These are phyloP conservation scores for Aciculosporium take DNA, from an alignment of 2,329 filamentous ascomycete genomes.

Conservation along the genomic window DNA sequence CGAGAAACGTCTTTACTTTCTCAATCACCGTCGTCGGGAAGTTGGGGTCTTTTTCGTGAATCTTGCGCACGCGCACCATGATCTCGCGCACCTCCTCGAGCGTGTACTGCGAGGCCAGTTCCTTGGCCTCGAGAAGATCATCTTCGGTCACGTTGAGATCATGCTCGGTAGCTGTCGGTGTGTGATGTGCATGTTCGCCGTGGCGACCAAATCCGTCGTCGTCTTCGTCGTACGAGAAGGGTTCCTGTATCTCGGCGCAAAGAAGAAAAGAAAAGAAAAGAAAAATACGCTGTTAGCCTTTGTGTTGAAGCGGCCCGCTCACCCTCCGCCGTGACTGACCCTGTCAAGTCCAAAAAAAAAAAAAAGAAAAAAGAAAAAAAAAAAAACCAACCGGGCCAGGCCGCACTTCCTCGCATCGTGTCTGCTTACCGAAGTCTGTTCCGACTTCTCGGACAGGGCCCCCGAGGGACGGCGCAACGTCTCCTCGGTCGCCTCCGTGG, in stretches of 20 bases:
- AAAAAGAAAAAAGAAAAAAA: not conserved
- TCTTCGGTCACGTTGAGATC: conserved; percentile 32
- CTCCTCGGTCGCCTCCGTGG: conserved; percentile 10
- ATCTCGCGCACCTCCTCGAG: conserved; percentile 29
- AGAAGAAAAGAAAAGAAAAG: too few species aligned
- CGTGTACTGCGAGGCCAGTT: conserved; percentile 26
- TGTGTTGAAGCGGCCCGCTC: too few species aligned
- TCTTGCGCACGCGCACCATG: conserved; percentile 25
- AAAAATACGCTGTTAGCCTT: too few species aligned
- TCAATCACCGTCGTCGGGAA: conserved; percentile 25
- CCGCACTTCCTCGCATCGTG: too few species aligned
- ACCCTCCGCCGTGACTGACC: too few species aligned
- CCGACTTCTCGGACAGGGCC: conserved; percentile 7
- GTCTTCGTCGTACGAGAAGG: conserved; percentile 26
- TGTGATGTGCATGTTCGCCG: conserved; percentile 13
- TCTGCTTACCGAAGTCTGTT: conserved; percentile 6
- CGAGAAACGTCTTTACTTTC: conserved; percentile 28
- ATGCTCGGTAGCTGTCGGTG: conserved; percentile 17
- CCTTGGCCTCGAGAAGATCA: conserved; percentile 30
- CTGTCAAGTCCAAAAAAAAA: not conserved
- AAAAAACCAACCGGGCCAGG: too few species aligned
- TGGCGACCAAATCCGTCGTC: conserved; percentile 18
- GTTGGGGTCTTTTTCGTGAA: conserved; percentile 30
- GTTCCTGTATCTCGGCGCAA: conserved; percentile 12
- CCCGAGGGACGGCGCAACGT: conserved; percentile 9